Conservation (phyloP, 2,329 filamentous ascomycete species). For the Beauveria bassiana region DNA sequence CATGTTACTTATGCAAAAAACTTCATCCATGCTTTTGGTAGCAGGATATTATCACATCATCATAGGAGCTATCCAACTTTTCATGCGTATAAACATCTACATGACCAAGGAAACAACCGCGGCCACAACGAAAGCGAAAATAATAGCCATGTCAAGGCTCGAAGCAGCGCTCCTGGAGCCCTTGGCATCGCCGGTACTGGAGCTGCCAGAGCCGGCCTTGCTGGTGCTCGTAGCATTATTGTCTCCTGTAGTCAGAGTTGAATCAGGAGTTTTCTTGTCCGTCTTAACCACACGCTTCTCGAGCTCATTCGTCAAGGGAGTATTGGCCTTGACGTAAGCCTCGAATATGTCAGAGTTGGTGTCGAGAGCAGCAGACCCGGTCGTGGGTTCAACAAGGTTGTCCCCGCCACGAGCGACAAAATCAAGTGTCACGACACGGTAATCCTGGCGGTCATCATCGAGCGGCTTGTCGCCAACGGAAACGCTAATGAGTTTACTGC, state of each 20-base stretch:
- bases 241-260: background rate
- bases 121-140: background rate
- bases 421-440: slow-evolving; percentile 54
- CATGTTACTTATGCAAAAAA: background rate
- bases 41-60: background rate
- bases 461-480: slow-evolving; percentile 41
- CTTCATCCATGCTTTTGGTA: background rate
- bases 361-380: slow-evolving; percentile 38
- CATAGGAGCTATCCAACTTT: background rate
- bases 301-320: slow-evolving; percentile 41
- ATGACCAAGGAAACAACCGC: background rate
- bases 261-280: slow-evolving; percentile 3
- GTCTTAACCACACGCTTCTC: slow-evolving; percentile 31
- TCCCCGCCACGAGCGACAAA: slow-evolving; percentile 57
- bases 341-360: slow-evolving; percentile 47
- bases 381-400: slow-evolving; percentile 43
- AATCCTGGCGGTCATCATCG: slow-evolving; percentile 34
- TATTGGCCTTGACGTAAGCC: slow-evolving; percentile 39
- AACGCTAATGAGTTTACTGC: slow-evolving; percentile 44
- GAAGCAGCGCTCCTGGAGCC: background rate
- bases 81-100: background rate
- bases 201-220: background rate
- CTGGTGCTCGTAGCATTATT: background rate
- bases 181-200: background rate
- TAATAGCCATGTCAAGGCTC: background rate